phyloP scores from a whole-genome alignment of 495 filamentous ascomycete genomes.

The Penicillium verhagenii region DNA sequence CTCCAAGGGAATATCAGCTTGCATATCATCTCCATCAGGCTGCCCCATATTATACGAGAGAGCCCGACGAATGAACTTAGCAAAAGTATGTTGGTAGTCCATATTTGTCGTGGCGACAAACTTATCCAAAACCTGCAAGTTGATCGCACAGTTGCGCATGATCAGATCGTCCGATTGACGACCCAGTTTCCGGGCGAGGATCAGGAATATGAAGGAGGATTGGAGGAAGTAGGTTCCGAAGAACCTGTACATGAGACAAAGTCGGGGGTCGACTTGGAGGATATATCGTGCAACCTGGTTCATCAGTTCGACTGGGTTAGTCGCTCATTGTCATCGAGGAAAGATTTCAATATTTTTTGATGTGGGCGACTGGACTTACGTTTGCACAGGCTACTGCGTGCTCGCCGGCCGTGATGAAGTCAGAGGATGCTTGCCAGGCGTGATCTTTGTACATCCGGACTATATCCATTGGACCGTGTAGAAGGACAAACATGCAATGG shows the following conservation, averaged over 20 bases:
- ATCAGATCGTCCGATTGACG: neutral
- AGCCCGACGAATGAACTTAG: neutral
- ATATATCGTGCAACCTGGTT: neutral
- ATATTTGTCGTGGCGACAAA: conserved; percentile 1
- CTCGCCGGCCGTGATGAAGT: neutral
- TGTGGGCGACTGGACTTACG: neutral
- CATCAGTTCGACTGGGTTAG: no score
- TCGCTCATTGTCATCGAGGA: no score
- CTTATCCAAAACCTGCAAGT: neutral
- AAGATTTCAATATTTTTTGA: neutral
- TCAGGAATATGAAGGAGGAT: neutral
- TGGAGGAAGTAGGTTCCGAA: conserved; percentile 2
- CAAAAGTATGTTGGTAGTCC: conserved; percentile 2
- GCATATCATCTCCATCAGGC: neutral
- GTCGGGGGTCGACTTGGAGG: neutral
- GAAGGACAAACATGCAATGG: conserved; percentile 1
- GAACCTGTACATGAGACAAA: neutral
- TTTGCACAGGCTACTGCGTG: conserved; percentile 1
- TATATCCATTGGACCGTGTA: conserved; percentile 1
- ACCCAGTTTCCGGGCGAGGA: neutral
- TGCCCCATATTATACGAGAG: neutral
- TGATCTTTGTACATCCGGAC: conserved; percentile 2
- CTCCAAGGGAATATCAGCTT: neutral
- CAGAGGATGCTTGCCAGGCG: neutral
- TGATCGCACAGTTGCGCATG: neutral